Evolutionary conservation across 1,284 basidiomycete species (phyloP).

Genomic region (Polyporus tsugae): DNA sequence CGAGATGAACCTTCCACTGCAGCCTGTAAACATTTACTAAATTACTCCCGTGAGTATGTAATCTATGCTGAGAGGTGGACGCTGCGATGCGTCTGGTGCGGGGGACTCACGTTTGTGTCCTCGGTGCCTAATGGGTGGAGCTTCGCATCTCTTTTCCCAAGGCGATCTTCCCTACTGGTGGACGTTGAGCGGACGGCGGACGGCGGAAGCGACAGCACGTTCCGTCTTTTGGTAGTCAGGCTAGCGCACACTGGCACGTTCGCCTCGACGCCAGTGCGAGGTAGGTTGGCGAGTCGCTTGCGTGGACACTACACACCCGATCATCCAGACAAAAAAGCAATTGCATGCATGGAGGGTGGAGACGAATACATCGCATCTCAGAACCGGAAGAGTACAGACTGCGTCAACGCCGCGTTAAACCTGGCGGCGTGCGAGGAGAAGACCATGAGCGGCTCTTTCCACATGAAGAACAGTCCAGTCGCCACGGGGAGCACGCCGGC

Average conservation of each 20-base stretch:
- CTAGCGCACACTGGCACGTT: neutral
- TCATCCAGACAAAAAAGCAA: neutral
- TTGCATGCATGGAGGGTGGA: neutral
- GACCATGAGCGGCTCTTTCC: conserved; percentile 63
- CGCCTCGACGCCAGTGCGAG: neutral
- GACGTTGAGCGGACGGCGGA: no score
- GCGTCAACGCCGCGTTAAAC: conserved; percentile 48
- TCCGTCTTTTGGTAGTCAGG: neutral
- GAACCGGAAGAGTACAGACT: conserved; percentile 43
- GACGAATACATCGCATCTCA: conserved; percentile 20
- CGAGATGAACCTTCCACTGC: no score
- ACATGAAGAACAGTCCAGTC: conserved; percentile 60
- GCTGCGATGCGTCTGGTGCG: no score
- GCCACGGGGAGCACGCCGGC: conserved; percentile 55
- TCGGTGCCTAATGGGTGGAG: no score
- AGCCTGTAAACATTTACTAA: no score
- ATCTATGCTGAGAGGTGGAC: no score
- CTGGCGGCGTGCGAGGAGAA: conserved; percentile 59
- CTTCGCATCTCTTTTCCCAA: no score
- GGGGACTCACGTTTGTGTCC: no score
- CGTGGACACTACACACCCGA: neutral
- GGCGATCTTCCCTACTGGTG: no score
- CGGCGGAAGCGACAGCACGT: neutral
- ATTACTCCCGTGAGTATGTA: no score
- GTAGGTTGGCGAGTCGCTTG: neutral